Percentiles rank a stretch among this genome's conserved stretches.
Evolutionary conservation across 805 yeast species (phyloP).

Genomic region (Saturnispora halmiae): DNA sequence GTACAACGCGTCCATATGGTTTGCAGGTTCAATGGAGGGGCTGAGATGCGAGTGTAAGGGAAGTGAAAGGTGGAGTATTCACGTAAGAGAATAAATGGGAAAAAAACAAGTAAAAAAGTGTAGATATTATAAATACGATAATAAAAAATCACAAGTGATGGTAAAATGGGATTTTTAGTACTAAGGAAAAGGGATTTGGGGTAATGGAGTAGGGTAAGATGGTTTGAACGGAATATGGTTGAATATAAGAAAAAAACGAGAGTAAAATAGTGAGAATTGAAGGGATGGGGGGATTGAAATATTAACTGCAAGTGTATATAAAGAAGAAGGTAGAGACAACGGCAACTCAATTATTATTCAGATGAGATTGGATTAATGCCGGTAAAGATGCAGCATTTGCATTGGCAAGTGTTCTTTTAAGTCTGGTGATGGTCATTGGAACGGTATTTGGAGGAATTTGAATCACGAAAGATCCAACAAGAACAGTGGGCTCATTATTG

Average conservation of each 20-base stretch:
- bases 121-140: no score
- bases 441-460: slow-evolving; percentile 5
- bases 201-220: no score
- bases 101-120: no score
- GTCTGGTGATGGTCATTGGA: slow-evolving; percentile 1
- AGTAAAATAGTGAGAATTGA: no score
- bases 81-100: no score
- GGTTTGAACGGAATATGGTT: no score
- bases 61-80: no score
- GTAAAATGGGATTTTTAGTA: no score
- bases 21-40: not conserved
- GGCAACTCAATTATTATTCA: not conserved
- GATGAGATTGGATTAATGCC: slow-evolving; percentile 6
- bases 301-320: not conserved
- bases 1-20: slow-evolving; percentile 4
- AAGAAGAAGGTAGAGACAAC: not conserved
- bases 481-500: not conserved
- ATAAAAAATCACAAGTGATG: no score
- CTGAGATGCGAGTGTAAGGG: not conserved
- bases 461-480: not conserved
- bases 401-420: slow-evolving; percentile 5
- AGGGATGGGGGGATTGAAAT: no score
- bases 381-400: slow-evolving; percentile 1
- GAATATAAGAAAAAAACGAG: no score
- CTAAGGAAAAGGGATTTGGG: no score